Evolutionary conservation across 345 rosid species (phyloP).

Genomic region (Acer yangbiense): DNA sequence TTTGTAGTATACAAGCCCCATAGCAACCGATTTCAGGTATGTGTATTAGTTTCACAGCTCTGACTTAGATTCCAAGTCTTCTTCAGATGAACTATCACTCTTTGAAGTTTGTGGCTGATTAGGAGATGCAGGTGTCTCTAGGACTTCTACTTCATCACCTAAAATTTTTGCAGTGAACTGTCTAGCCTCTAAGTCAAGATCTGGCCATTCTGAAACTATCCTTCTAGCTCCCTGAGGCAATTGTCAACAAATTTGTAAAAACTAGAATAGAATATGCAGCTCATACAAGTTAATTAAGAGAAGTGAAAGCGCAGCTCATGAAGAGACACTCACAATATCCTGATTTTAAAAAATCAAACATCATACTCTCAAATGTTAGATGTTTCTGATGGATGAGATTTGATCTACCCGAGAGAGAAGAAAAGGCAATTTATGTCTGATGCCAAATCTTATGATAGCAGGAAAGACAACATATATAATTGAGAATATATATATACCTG

Average conservation of each 20-base stretch:
- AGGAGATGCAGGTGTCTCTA: conserved; percentile 37
- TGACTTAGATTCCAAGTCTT: conserved; percentile 68
- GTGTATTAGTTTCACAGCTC: conserved; percentile 51
- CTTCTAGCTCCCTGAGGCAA: conserved; percentile 79
- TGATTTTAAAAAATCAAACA: not conserved
- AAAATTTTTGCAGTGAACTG: conserved; percentile 69
- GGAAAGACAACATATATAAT: not conserved
- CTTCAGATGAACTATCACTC: conserved; percentile 18
- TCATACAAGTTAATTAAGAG: not conserved
- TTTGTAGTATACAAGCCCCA: not conserved
- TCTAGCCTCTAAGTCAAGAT: conserved; percentile 77
- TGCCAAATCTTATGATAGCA: not conserved
- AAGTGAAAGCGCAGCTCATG: not conserved
- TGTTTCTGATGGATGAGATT: not conserved
- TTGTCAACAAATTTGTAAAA: not conserved
- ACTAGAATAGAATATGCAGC: not conserved
- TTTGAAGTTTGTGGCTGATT: conserved; percentile 27
- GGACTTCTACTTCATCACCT: conserved; percentile 68
- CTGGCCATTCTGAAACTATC: conserved; percentile 83
- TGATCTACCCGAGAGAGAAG: not conserved
- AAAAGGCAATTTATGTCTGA: not conserved
- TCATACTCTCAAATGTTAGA: not conserved
- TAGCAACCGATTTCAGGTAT: not conserved
- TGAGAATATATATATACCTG: conserved; percentile 46
- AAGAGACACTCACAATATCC: too few relatives aligned